Base-by-base conservation (phyloP, 768 basidiomycete species). In the Calocera viscosa region DNA sequence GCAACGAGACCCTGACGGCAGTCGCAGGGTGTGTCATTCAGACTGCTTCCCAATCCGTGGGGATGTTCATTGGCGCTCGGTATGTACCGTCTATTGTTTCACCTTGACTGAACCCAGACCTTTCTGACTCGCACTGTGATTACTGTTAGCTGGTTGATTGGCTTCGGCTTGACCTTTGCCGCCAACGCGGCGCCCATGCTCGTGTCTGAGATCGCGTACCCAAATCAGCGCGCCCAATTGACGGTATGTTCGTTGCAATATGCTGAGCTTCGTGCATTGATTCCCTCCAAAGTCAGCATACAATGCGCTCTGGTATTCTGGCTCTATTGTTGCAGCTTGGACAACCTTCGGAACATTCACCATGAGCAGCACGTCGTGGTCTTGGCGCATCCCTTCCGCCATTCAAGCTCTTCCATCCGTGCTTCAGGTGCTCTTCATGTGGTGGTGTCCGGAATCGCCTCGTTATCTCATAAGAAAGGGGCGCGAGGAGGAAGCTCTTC, bases 261-360 rank as follows among this genome's bases (percentile, higher is more conserved):
- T 32, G 30, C 24, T 8, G 11, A 28, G 8, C 30, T 5, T 32
- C 16, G 10, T 16, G 53, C 26, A 26, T 60, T 38, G 35, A 38
- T 5, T 69, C 3, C 66, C 71, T 38, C 43, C 19, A 19, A 72
- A 72, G 69, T 85, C 88, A 1, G 76, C 84, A 64, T 90, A 89
- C 79, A 90, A 91, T 80, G 87, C 89, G 33, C 85, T 91, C 68
- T 92, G 91, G 90, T 90, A 90, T 74, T 85, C 87, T 17, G 91
- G 91, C 67, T 80, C 89, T 66, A 90, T 91, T 73, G 73, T 91
- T 67, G 81, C 90, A 39, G 89, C 89, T n/a, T 92, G 90, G 91
- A 80, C 87, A 0, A 89, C 89, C 0, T 93, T 84, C 73, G 90
- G 90, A 26, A 88, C 90, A 16, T 86, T 89, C 80, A 81, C 82